These are phyloP conservation scores for Thielaviopsis populi DNA, from an alignment of 2,329 filamentous ascomycete genomes.

Conservation along the genomic window DNA sequence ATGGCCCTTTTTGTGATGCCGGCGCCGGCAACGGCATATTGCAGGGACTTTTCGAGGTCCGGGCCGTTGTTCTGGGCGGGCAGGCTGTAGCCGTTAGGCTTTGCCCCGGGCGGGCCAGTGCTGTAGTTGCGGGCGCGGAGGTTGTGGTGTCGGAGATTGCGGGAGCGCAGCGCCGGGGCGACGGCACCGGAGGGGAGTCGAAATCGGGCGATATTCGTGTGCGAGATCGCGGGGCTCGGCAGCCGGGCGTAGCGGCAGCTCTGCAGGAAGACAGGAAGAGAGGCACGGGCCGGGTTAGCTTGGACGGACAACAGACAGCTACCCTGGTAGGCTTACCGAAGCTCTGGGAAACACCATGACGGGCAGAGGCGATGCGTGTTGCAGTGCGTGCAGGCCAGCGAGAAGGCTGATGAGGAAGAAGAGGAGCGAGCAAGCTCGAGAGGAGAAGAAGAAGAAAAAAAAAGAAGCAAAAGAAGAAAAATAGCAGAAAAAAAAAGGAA, in stretches of 20 bases:
- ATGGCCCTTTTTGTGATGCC: slow-evolving; percentile 15
- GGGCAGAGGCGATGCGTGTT: neutral
- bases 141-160: neutral
- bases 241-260: slow-evolving; percentile 7
- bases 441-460: too few relatives aligned
- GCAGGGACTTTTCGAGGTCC: slow-evolving; percentile 7
- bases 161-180: neutral
- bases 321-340: neutral
- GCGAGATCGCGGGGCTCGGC: neutral
- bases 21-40: slow-evolving; percentile 7
- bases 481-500: too few relatives aligned
- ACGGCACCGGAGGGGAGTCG: neutral
- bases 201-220: neutral
- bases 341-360: neutral
- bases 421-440: too few relatives aligned
- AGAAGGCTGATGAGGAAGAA: neutral
- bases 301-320: neutral
- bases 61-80: too few relatives aligned
- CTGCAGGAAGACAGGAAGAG: too few relatives aligned
- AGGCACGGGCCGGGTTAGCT: neutral
- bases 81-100: neutral
- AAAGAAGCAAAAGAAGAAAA: too few relatives aligned
- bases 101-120: neutral
- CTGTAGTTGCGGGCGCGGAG: neutral
- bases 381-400: neutral